phyloP scores from a whole-genome alignment of 2,329 filamentous ascomycete species.

The Colletotrichum scovillei region DNA sequence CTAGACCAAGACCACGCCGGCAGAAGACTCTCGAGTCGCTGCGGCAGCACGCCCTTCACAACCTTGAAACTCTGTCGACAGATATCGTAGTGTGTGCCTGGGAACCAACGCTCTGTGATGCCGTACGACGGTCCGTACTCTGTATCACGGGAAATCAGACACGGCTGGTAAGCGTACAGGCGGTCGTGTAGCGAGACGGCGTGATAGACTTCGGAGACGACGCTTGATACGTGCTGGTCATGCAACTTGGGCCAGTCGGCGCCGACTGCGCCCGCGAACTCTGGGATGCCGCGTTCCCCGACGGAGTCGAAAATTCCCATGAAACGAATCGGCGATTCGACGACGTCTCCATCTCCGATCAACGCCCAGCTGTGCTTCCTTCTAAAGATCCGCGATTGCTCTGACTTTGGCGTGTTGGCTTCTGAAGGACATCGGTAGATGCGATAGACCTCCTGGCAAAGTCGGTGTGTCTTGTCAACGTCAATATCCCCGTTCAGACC shows the following conservation, averaged over 20 bases:
- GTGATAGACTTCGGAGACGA: constrained; percentile 41
- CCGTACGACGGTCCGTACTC: constrained; percentile 29
- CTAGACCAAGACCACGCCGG: constrained; percentile 41
- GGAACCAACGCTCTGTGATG: constrained; percentile 40
- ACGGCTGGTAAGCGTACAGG: constrained; percentile 38
- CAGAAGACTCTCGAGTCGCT: constrained; percentile 42
- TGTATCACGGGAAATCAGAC: constrained; percentile 30
- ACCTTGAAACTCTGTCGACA: constrained; percentile 38
- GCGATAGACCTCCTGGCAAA: constrained; percentile 39
- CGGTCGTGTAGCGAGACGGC: constrained; percentile 38
- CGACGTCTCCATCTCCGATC: constrained; percentile 25
- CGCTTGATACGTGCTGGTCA: constrained; percentile 40
- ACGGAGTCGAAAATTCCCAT: constrained; percentile 41
- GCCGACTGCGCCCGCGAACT: constrained; percentile 37
- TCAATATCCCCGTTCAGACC: constrained; percentile 3
- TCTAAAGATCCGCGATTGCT: constrained; percentile 35
- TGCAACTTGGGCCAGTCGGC: constrained; percentile 41
- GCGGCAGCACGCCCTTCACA: constrained; percentile 23
- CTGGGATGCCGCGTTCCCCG: constrained; percentile 38
- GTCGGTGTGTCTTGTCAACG: constrained; percentile 24
- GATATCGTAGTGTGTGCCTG: constrained; percentile 40
- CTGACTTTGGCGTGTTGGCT: constrained; percentile 35
- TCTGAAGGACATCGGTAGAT: constrained; percentile 38
- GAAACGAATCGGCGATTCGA: constrained; percentile 37
- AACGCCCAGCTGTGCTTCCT: constrained; percentile 31